A percentile compares a stretch with the other conserved stretches of the same genome.
These are phyloP conservation scores for Mycosphaerella sp. DNA, from an alignment of 2,329 filamentous ascomycete genomes.

Conservation along the genomic window DNA sequence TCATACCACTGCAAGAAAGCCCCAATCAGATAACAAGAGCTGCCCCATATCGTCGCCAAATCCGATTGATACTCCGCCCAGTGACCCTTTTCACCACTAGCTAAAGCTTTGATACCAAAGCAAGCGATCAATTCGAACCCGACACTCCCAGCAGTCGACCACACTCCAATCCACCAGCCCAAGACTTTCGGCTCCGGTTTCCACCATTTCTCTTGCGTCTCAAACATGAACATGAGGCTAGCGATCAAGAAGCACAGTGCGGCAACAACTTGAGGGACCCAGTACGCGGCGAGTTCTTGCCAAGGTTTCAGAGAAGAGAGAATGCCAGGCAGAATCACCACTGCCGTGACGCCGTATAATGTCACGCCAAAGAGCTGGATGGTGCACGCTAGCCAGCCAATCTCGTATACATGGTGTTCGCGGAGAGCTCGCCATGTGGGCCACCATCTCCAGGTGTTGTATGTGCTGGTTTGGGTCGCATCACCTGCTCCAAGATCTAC, in stretches of 20 bases:
- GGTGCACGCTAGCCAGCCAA: slow-evolving; percentile 29
- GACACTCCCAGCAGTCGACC: slow-evolving; percentile 25
- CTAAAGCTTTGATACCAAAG: slow-evolving; percentile 12
- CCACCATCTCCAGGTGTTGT: slow-evolving; percentile 18
- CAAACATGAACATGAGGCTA: slow-evolving; percentile 28
- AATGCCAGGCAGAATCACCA: slow-evolving; percentile 28
- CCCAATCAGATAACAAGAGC: slow-evolving; percentile 23
- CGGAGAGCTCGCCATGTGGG: slow-evolving; percentile 24
- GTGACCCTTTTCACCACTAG: slow-evolving; percentile 1
- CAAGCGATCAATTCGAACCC: slow-evolving; percentile 25
- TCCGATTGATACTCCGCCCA: slow-evolving; percentile 25
- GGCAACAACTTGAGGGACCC: slow-evolving; percentile 29
- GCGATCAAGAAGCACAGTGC: slow-evolving; percentile 28
- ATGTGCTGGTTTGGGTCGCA: slow-evolving; percentile 3
- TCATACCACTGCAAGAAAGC: slow-evolving; percentile 31
- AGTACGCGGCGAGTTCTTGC: slow-evolving; percentile 25
- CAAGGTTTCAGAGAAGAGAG: slow-evolving; percentile 21
- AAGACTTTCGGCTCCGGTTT: slow-evolving; percentile 23
- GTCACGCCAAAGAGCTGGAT: slow-evolving; percentile 31
- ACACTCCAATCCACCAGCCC: slow-evolving; percentile 32
- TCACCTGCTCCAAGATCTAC: slow-evolving; percentile 17
- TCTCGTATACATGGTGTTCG: slow-evolving; percentile 28
- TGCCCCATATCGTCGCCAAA: slow-evolving; percentile 28
- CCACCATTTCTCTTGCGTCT: slow-evolving; percentile 32
- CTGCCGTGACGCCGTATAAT: slow-evolving; percentile 23